Evolutionary conservation across 2,329 filamentous ascomycete species (phyloP).

Genomic region (Phaeosphaeria sp.): DNA sequence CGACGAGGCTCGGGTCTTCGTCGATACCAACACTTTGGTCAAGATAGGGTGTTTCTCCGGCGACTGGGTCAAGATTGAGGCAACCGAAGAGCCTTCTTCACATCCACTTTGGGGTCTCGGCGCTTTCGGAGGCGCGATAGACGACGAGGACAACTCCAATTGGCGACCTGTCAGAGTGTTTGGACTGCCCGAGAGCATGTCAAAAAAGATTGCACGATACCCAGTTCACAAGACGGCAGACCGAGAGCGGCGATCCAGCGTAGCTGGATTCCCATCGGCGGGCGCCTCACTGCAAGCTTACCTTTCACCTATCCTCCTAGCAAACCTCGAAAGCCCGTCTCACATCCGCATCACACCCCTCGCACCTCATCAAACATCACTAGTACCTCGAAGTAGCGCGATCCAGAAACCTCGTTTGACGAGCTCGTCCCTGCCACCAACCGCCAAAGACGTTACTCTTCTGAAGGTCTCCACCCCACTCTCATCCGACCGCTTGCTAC

Average conservation of each 20-base stretch:
- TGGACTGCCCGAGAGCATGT: slow-evolving; percentile 78
- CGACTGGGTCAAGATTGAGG: slow-evolving; percentile 91
- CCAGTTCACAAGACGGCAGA: slow-evolving; percentile 54
- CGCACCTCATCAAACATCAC: slow-evolving; percentile 56
- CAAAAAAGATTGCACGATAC: slow-evolving; percentile 62
- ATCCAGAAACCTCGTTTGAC: slow-evolving; percentile 54
- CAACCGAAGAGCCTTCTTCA: slow-evolving; percentile 73
- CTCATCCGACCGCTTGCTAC: slow-evolving; percentile 83
- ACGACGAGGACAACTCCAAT: slow-evolving; percentile 65
- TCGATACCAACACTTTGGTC: slow-evolving; percentile 83
- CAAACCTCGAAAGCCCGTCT: slow-evolving; percentile 80
- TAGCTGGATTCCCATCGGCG: slow-evolving; percentile 46
- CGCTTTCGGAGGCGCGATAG: slow-evolving; percentile 68
- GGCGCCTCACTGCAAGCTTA: slow-evolving; percentile 60
- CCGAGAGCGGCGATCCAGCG: slow-evolving; percentile 57
- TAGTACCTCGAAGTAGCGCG: slow-evolving; percentile 34
- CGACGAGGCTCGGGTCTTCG: slow-evolving; percentile 84
- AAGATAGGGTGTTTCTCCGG: slow-evolving; percentile 97
- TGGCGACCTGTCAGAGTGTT: slow-evolving; percentile 91
- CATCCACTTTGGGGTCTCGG: slow-evolving; percentile 74
- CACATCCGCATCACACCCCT: slow-evolving; percentile 81
- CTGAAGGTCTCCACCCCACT: slow-evolving; percentile 88
- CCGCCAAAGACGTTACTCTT: slow-evolving; percentile 81
- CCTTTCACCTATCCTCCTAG: slow-evolving; percentile 83
- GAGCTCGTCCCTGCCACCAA: slow-evolving; percentile 61